Evolutionary conservation across 2,329 filamentous ascomycete genomes (phyloP), one percentile per base, ranked within the genome.

Genomic region (Penicillium vulpinum): DNA sequence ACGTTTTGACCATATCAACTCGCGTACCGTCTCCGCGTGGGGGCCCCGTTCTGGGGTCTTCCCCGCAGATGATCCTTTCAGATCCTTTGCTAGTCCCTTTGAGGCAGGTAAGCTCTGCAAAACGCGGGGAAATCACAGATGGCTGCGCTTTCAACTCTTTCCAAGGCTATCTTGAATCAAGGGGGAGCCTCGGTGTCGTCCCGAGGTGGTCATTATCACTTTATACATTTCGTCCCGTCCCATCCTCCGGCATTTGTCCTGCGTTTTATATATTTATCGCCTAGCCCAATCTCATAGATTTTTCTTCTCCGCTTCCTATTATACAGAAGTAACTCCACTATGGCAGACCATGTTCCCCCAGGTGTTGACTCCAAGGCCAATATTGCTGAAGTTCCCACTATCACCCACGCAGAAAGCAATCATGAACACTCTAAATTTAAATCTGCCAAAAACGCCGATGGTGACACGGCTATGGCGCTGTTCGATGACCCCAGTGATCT

Each of bases 381-480:
- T 16, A 45, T 65, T 7, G 55, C 48, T 11, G 62, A 70, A 26
- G 60, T 61, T 10, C 65, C 70, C 6, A 65, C 67, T 2, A 54
- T 68, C 8, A 54, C 54, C 3, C 71, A 75, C 31, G 57, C 64
- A 1, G 73, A 74, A 52, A 67, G 59, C n/a, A 59, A 40, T n/a
- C 49, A 64, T 40, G 47, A 54, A 13, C 54, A 58, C 8, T 56
- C 59, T n/a, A 66, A 64, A 61, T 73, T 67, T 65, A 70, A 70
- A 26, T 56, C 65, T 7, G 62, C 64, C 28, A 67, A 70, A 40
- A 58, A 66, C 4, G 63, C 62, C 21, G 77, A 80, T 55, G 78
- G 78, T 38, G 81, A 84, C 63, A 78, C 79, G 0, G 81, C 82
- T 2, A 76, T 81, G 70, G 75, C 76, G 3, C 71, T 84, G 5